phyloP scores from a whole-genome alignment of 768 basidiomycete genomes.

The Boletus rufocinnamomeus region DNA sequence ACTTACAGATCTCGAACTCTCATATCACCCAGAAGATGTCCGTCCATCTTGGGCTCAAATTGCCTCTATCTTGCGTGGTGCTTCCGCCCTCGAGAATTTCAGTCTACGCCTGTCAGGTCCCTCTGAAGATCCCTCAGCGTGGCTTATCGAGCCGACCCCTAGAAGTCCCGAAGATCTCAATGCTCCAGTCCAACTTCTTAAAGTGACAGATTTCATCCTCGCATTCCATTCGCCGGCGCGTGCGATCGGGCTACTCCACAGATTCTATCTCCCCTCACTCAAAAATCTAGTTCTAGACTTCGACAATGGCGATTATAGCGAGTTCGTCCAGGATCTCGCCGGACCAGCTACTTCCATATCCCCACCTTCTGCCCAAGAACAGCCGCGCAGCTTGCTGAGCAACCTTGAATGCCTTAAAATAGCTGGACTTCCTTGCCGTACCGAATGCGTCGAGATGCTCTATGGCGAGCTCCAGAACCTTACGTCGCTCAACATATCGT shows the following conservation, averaged over 20 bases:
- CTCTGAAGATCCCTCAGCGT: conserved; percentile 39
- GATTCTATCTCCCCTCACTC: conserved; percentile 39
- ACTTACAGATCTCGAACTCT: conserved; percentile 56
- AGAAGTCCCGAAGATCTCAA: conserved; percentile 30
- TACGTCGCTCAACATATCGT: conserved; percentile 43
- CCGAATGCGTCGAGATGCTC: conserved; percentile 37
- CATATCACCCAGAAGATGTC: conserved; percentile 62
- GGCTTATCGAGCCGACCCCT: conserved; percentile 28
- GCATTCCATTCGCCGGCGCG: conserved; percentile 56
- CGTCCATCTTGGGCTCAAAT: conserved; percentile 62
- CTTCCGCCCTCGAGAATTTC: conserved; percentile 56
- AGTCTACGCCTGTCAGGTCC: conserved; percentile 62
- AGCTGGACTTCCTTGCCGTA: conserved; percentile 47
- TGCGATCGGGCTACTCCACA: conserved; percentile 24
- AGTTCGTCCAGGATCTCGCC: conserved; percentile 46
- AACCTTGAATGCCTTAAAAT: conserved; percentile 56
- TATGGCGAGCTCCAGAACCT: conserved; percentile 52
- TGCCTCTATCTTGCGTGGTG: conserved; percentile 48
- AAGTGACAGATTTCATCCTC: conserved; percentile 41
- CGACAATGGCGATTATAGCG: conserved; percentile 53
- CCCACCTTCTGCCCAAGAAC: conserved; percentile 39
- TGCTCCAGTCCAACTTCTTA: conserved; percentile 31
- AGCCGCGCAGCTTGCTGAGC: conserved; percentile 40
- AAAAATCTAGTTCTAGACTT: conserved; percentile 51
- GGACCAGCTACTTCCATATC: conserved; percentile 25